Base-by-base conservation (phyloP, 140 eudicot species). In the Artemisia princeps region DNA sequence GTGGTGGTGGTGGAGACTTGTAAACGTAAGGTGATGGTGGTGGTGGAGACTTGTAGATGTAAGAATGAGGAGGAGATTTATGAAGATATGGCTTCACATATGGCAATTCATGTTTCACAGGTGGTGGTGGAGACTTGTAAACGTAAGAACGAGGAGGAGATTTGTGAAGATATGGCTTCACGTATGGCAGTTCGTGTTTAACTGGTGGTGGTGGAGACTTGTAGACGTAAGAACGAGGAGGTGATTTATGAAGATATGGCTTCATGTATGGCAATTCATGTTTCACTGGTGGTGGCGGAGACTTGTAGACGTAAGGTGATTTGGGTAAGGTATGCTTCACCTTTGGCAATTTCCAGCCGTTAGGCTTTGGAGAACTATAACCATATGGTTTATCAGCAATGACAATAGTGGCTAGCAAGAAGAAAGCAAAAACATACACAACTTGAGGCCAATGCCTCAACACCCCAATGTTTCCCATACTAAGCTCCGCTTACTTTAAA, bases 391-490 rank as follows among this genome's bases (percentile, higher is more conserved):
- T 44, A 51, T 76, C 69, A 4, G 84, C 84, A 6, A 52, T 26
- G 20, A 70, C 78, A 17, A 54, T 17, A 4, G 72, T 71, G 53
- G 77, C 74, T 15, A 74, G 0, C 10, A 79, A 42, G 6, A 76
- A 58, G 9, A 78, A 42, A 53, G n/a, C 80, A 44, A 79, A 52
- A 26, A 68, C 80, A 60, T 45, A 74, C 13, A 79, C 22, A 11
- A 69, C 53, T 53, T 68, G 75, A 66, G 83, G 79, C 80, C 75
- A 69, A 51, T 56, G 79, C 79, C 82, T 23, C 59, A 54, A 49
- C 55, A 67, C 64, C 48, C 19, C 55, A 40, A 28, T 19, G 22
- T 55, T 61, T 72, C 52, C 56, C 82, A 72, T 77, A 14, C 3
- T 6, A 60, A 2, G 5, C n/a, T 17, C 0, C 3, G 17, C 3